Evolutionary conservation across 2,329 filamentous ascomycete genomes (phyloP).

Genomic region (Emergomyces africanus): DNA sequence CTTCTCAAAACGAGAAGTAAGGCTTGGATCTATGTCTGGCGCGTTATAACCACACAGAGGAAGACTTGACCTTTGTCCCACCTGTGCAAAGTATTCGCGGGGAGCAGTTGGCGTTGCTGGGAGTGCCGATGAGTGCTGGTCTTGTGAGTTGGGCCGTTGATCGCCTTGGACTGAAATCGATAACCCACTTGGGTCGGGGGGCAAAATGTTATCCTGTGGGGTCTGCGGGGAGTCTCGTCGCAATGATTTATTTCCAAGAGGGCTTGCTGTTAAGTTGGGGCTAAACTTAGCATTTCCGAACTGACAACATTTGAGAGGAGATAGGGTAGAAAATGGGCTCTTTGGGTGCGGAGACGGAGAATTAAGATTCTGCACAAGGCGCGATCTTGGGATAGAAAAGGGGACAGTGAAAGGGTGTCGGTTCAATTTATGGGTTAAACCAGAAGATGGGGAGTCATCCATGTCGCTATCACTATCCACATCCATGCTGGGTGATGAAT

Average conservation of each 20-base stretch:
- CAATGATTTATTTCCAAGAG: constrained; percentile 43
- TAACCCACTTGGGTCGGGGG: constrained; percentile 67
- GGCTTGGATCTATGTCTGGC: constrained; percentile 59
- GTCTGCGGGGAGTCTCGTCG: constrained; percentile 55
- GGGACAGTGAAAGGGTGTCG: constrained; percentile 19
- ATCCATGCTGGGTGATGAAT: constrained; percentile 15
- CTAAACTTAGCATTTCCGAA: constrained; percentile 42
- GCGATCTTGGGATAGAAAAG: constrained; percentile 26
- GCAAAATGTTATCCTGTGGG: constrained; percentile 59
- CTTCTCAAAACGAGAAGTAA: constrained; percentile 65
- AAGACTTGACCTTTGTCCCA: constrained; percentile 50
- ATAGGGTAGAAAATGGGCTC: constrained; percentile 18
- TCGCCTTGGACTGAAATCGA: constrained; percentile 59
- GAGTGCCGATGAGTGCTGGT: constrained; percentile 35
- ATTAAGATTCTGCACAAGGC: constrained; percentile 26
- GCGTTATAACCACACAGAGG: constrained; percentile 59
- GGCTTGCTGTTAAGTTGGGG: constrained; percentile 45
- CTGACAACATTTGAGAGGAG: constrained; percentile 8
- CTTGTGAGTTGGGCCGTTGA: constrained; percentile 25
- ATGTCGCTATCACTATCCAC: constrained; percentile 22
- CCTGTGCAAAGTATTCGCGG: constrained; percentile 44
- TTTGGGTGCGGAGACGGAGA: constrained; percentile 30
- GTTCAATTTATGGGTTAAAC: constrained; percentile 20
- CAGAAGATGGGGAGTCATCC: constrained; percentile 20
- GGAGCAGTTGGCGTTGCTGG: constrained; percentile 74